phyloP scores from a whole-genome alignment of 129 eudicot genomes.

The Flaveria bidentis region DNA sequence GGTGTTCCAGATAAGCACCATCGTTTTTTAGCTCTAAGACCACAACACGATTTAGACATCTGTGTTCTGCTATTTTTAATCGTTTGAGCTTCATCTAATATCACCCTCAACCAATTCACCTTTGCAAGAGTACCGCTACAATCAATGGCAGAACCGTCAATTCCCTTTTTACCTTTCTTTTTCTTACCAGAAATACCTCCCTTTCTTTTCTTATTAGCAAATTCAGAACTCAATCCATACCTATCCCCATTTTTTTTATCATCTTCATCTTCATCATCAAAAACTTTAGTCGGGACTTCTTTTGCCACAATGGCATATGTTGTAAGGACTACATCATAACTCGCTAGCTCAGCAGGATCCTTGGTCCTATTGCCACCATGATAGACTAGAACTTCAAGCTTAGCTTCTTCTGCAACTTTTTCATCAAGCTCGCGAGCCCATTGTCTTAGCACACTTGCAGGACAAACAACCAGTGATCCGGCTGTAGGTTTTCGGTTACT shows the following conservation, averaged over 20 bases:
- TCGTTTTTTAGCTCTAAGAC: slow-evolving; percentile 83
- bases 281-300: slow-evolving; percentile 80
- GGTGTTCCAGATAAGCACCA: slow-evolving; percentile 99
- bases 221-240: slow-evolving; percentile 60
- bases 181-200: slow-evolving; percentile 42
- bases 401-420: slow-evolving; percentile 63
- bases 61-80: slow-evolving; percentile 88
- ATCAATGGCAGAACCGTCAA: slow-evolving; percentile 57
- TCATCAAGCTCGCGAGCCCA: slow-evolving; percentile 94
- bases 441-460: slow-evolving; percentile 94
- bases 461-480: slow-evolving; percentile 92
- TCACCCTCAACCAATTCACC: slow-evolving; percentile 82
- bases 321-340: slow-evolving; percentile 78
- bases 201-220: slow-evolving; percentile 50
- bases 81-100: slow-evolving; percentile 97
- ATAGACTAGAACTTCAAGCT: slow-evolving; percentile 72
- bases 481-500: slow-evolving; percentile 68
- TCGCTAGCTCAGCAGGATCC: slow-evolving; percentile 73
- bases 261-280: slow-evolving; percentile 75
- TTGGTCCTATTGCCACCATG: slow-evolving; percentile 87
- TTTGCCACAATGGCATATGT: slow-evolving; percentile 86
- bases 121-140: slow-evolving; percentile 77
- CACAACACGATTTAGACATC: slow-evolving; percentile 88
- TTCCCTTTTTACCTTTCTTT: slow-evolving; percentile 67
- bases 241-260: slow-evolving; percentile 61